Evolutionary conservation across 305 asterid species (phyloP).

Genomic region (Ilex paraguariensis): DNA sequence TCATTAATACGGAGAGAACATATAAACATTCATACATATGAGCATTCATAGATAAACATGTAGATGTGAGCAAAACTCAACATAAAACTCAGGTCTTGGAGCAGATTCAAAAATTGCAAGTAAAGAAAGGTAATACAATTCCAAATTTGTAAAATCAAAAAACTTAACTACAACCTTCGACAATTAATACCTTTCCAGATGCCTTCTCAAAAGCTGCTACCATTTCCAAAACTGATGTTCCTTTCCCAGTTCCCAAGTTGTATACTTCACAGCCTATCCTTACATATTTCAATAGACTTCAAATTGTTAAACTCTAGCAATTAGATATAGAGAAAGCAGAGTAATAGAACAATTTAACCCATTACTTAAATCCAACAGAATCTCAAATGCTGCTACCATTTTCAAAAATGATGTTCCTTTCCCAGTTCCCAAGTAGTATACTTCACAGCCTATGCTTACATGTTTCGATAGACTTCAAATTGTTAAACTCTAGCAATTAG

Average conservation of each 20-base stretch:
- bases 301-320: too few relatives aligned
- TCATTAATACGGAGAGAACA: too few relatives aligned
- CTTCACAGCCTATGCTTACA: constrained; percentile 67
- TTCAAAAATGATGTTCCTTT: constrained; percentile 91
- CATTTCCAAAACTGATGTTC: constrained; percentile 95
- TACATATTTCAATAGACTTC: too few relatives aligned
- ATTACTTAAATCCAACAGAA: too few relatives aligned
- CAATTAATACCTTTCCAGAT: constrained; percentile 65
- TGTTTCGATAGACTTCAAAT: too few relatives aligned
- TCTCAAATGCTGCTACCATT: constrained; percentile 95
- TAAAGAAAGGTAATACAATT: neutral
- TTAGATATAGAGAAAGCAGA: too few relatives aligned
- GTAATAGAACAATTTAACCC: too few relatives aligned
- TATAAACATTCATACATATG: too few relatives aligned
- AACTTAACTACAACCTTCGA: neutral
- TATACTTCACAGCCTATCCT: constrained; percentile 84
- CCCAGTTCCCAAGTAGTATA: constrained; percentile 97
- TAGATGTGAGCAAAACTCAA: too few relatives aligned
- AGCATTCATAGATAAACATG: too few relatives aligned
- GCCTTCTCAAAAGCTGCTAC: constrained; percentile 93
- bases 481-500: too few relatives aligned
- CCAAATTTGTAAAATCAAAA: neutral
- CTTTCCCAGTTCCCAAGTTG: constrained; percentile 98
- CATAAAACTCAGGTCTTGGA: too few relatives aligned
- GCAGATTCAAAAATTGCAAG: neutral